Percentiles rank a stretch among this genome's conserved stretches.
phyloP scores from a whole-genome alignment of 2,329 filamentous ascomycete species.

The Colletotrichum musicola region DNA sequence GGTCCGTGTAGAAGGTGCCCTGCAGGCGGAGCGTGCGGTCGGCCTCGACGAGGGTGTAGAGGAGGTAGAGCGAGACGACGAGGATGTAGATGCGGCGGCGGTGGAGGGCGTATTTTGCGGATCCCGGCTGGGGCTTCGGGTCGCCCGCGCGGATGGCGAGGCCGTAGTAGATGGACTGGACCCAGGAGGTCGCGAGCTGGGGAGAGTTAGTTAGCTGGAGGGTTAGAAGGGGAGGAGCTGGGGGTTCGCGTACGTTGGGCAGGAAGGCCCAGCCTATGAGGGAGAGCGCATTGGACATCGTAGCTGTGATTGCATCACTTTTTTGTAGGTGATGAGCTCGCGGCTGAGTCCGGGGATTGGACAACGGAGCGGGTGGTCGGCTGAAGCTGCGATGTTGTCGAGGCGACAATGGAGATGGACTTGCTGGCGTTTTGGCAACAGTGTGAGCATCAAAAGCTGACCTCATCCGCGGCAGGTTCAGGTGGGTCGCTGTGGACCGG shows the following conservation, averaged over 20 bases:
- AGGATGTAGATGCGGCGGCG: slow-evolving; percentile 85
- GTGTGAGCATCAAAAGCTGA: slow-evolving; percentile 15
- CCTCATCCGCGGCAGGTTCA: slow-evolving; percentile 13
- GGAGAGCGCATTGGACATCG: slow-evolving; percentile 62
- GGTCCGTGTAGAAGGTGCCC: slow-evolving; percentile 83
- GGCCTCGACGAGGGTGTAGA: slow-evolving; percentile 93
- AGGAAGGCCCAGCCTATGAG: slow-evolving; percentile 70
- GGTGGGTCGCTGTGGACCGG: not conserved
- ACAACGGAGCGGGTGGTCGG: not conserved
- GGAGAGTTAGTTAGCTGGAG: slow-evolving; percentile 21
- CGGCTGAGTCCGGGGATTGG: not conserved
- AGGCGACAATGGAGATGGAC: not conserved
- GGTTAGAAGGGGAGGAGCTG: not conserved
- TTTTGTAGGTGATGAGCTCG: not conserved
- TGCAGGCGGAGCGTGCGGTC: slow-evolving; percentile 80
- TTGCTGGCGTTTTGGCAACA: slow-evolving; percentile 21
- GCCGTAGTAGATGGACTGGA: slow-evolving; percentile 87
- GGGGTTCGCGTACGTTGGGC: slow-evolving; percentile 58
- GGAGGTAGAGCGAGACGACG: slow-evolving; percentile 85
- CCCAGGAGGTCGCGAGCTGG: slow-evolving; percentile 81
- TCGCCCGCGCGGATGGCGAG: slow-evolving; percentile 91
- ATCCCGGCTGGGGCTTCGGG: slow-evolving; percentile 78
- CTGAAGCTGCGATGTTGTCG: not conserved
- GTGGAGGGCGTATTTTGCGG: slow-evolving; percentile 77
- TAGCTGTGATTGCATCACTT: slow-evolving; percentile 8